A percentile compares a stretch with the other conserved stretches of the same genome.
Evolutionary conservation across 805 yeast genomes (phyloP).

Genomic region (Barnettozyma vustinii): DNA sequence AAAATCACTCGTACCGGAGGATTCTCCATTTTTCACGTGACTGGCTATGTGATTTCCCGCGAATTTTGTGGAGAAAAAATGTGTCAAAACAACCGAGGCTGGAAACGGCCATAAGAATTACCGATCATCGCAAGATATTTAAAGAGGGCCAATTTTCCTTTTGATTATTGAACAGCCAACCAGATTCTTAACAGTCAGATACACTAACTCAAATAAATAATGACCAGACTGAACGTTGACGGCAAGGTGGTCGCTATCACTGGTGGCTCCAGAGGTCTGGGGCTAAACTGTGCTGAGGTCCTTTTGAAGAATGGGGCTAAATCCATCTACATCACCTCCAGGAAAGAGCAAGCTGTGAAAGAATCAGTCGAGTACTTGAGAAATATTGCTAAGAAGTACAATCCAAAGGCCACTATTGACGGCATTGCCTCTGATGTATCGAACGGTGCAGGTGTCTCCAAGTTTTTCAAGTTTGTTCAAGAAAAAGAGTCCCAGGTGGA

Average conservation of each 20-base stretch:
- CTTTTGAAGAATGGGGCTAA: constrained; percentile 57
- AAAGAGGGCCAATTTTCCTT: neutral
- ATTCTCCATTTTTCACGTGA: constrained; percentile 1
- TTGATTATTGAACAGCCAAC: neutral
- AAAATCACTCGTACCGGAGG: neutral
- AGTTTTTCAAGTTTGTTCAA: constrained; percentile 37
- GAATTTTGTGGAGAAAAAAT: neutral
- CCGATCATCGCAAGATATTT: neutral
- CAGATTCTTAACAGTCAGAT: no score
- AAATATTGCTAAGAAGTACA: constrained; percentile 23
- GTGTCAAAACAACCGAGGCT: constrained; percentile 1
- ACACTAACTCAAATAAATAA: constrained; percentile 1
- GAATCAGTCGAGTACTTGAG: constrained; percentile 42
- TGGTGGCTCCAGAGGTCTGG: constrained; percentile 75
- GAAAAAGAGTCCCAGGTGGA: constrained; percentile 42
- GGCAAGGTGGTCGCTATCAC: constrained; percentile 65
- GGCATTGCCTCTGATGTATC: constrained; percentile 57
- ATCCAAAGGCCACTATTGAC: constrained; percentile 27
- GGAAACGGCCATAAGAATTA: neutral
- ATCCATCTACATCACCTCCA: constrained; percentile 55
- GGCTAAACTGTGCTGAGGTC: constrained; percentile 62
- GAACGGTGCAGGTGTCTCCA: constrained; percentile 40
- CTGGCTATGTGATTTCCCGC: neutral
- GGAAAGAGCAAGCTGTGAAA: constrained; percentile 57
- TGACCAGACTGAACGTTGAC: constrained; percentile 35